Conservation (phyloP, 73 alveolate genomes). For the Halteria grandinella region DNA sequence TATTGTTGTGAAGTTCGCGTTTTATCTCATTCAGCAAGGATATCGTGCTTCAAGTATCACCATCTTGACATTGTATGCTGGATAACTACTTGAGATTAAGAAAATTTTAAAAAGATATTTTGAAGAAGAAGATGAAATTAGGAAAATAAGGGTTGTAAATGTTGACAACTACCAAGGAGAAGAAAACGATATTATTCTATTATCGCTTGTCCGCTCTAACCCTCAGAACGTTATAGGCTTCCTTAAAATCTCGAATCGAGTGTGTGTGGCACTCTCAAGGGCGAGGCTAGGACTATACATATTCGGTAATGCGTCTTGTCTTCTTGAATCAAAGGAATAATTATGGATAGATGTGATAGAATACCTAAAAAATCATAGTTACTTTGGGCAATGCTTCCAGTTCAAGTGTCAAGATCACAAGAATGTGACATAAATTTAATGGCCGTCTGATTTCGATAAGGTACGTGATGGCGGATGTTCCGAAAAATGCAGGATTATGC, state of each 20-base stretch:
- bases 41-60: constrained; percentile 73
- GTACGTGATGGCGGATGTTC: constrained; percentile 82
- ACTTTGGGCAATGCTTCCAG: constrained; percentile 25
- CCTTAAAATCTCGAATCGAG: constrained; percentile 81
- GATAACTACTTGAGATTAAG: constrained; percentile 69
- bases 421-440: constrained; percentile 19
- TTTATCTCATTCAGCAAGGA: constrained; percentile 71
- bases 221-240: constrained; percentile 73
- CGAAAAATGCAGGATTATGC: constrained; percentile 49
- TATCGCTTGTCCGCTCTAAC: constrained; percentile 87
- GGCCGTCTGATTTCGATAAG: constrained; percentile 54
- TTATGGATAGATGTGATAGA: constrained; percentile 35
- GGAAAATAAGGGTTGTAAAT: constrained; percentile 70
- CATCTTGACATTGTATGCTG: constrained; percentile 83
- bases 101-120: constrained; percentile 23
- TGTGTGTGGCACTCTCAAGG: constrained; percentile 90
- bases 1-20: constrained; percentile 67
- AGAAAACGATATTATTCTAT: constrained; percentile 87
- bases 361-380: not conserved
- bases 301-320: constrained; percentile 87
- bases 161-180: constrained; percentile 95
- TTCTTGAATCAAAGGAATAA: constrained; percentile 30
- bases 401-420: constrained; percentile 62
- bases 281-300: constrained; percentile 87
- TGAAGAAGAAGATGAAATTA: not conserved